phyloP scores from a whole-genome alignment of 2,329 filamentous ascomycete species.

The Cladophialophora psammophila region DNA sequence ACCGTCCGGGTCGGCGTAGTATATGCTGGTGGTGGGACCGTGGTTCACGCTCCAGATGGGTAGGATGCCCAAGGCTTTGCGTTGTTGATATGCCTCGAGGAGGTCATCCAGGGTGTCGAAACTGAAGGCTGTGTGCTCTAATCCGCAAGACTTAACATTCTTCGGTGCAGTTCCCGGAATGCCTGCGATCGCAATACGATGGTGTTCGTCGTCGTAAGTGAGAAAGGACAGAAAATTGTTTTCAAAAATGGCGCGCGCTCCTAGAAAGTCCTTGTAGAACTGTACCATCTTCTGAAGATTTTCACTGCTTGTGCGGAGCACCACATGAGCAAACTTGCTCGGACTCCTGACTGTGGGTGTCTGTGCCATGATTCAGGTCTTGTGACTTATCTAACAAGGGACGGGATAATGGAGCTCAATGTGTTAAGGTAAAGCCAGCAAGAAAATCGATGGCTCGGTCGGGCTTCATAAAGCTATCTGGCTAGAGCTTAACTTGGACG shows the following conservation, averaged over 20 bases:
- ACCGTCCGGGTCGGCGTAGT: slow-evolving; percentile 59
- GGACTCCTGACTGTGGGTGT: slow-evolving; percentile 1
- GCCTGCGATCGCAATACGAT: slow-evolving; percentile 53
- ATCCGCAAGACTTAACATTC: background rate
- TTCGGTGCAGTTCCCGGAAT: slow-evolving; percentile 38
- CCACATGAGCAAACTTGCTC: slow-evolving; percentile 28
- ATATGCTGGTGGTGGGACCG: slow-evolving; percentile 56
- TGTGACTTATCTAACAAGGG: no score
- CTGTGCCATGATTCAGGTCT: background rate
- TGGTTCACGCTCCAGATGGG: slow-evolving; percentile 58
- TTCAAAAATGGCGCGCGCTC: slow-evolving; percentile 7
- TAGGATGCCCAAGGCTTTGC: slow-evolving; percentile 17
- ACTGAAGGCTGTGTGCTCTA: slow-evolving; percentile 12
- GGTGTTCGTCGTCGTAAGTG: slow-evolving; percentile 36
- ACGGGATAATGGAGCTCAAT: no score
- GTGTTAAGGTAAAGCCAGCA: no score
- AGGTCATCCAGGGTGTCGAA: slow-evolving; percentile 35
- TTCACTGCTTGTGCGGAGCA: slow-evolving; percentile 22
- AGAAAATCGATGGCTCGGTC: no score
- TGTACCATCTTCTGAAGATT: slow-evolving; percentile 17
- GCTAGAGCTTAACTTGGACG: no score
- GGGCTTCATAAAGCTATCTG: no score
- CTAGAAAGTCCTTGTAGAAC: slow-evolving; percentile 23
- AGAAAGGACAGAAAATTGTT: slow-evolving; percentile 20
- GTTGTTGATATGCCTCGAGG: slow-evolving; percentile 47